A percentile compares a stretch with the other conserved stretches of the same genome.
These are phyloP conservation scores for Bjerkandera adusta DNA, from an alignment of 1,284 basidiomycete species.

Conservation along the genomic window DNA sequence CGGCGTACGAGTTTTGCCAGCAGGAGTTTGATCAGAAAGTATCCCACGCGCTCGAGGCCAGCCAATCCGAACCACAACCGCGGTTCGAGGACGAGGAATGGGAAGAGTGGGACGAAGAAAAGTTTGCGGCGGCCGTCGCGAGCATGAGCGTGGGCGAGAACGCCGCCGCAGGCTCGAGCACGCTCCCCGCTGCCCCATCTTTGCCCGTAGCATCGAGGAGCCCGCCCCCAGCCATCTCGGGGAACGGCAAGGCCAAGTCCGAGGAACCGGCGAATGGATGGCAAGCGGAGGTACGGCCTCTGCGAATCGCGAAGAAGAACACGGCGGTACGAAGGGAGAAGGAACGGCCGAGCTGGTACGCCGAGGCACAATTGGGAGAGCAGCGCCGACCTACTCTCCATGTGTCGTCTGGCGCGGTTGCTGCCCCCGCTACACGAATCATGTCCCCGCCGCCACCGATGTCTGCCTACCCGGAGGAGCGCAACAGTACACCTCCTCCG, in stretches of 20 bases:
- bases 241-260: conserved; percentile 3
- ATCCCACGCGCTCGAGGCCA: conserved; percentile 37
- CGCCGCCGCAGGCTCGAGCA: conserved; percentile 6
- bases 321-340: conserved; percentile 17
- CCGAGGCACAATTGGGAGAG: conserved; percentile 22
- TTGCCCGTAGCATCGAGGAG: neutral
- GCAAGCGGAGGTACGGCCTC: conserved; percentile 26
- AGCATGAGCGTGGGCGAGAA: conserved; percentile 12
- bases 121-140: conserved; percentile 36
- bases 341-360: conserved; percentile 33
- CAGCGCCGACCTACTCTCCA: neutral
- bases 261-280: too few relatives aligned
- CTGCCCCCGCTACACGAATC: neutral
- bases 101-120: conserved; percentile 48
- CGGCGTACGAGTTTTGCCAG: conserved; percentile 50
- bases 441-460: conserved; percentile 3
- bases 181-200: neutral
- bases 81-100: conserved; percentile 48
- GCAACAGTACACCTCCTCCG: conserved; percentile 36
- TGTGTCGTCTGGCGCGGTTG: neutral
- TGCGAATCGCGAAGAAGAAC: conserved; percentile 29
- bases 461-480: conserved; percentile 13
- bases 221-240: conserved; percentile 7
- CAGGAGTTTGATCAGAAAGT: conserved; percentile 58
- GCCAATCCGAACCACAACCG: conserved; percentile 27